Evolutionary conservation across 352 stramenopile genomes (phyloP), one percentile per base, ranked within the genome.

Genomic region (Pythium dissotocum): DNA sequence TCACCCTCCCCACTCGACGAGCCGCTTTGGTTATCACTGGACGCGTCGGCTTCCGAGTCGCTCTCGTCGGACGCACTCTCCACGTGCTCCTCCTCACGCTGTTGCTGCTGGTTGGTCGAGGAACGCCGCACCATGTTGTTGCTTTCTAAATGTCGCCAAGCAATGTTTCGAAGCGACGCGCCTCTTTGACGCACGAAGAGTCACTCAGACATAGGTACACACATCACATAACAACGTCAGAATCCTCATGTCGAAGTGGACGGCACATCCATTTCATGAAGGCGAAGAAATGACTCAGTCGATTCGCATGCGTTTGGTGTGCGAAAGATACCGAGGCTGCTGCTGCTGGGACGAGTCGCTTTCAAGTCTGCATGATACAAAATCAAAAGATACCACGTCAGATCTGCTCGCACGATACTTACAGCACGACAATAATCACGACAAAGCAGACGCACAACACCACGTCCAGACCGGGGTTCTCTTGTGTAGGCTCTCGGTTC

Each of bases 281-380:
- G 8, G 32, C 8, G 12, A 16, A 48, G 5, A 30, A 30, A 28
- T 9, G 1, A 32, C 8, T 70, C 42, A 75, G 49, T 75, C 69
- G 36, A 75, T 63, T 40, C 69, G 69, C 46, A 69, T 58, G 10
- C 82, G 80, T 67, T 91, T 91, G 52, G 62, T 82, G 61, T 91
- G 80, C 2, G 83, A 82, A 49, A 89, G 71, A 69, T 91, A 89
- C 13, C 80, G 76, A n/a, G 67, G 70, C 36, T 87, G 52, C 38
- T 73, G 65, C 52, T 80, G 59, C 63, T 87, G 82, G 0, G 80
- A 87, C 0, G 80, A 77, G 65, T 82, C 72, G 70, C 72, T 84
- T 42, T 77, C 73, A 21, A 40, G 49, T 40, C 58, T 67, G 21
- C 53, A 53, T 26, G 5, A 14, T 8, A 62, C 38, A 13, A 53